phyloP scores from a whole-genome alignment of 345 rosid species.

The Lumnitzera racemosa region DNA sequence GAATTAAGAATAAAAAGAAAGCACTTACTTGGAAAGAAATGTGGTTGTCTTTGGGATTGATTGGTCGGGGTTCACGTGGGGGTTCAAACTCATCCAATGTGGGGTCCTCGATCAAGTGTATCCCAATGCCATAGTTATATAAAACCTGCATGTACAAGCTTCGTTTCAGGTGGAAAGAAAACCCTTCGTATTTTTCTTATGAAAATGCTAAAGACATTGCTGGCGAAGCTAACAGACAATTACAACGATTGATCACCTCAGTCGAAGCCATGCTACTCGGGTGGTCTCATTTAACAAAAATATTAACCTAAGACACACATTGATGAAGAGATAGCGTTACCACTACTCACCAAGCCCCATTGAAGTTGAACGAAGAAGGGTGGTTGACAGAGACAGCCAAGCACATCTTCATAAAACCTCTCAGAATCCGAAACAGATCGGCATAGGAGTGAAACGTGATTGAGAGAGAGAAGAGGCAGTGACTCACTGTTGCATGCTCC shows the following conservation, averaged over 20 bases:
- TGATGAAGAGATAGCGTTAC: neutral
- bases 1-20: neutral
- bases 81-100: neutral
- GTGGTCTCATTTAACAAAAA: no score
- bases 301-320: no score
- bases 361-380: slow-evolving; percentile 59
- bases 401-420: slow-evolving; percentile 36
- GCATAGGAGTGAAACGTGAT: slow-evolving; percentile 46
- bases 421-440: slow-evolving; percentile 40
- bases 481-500: slow-evolving; percentile 25
- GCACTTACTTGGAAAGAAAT: slow-evolving; percentile 6
- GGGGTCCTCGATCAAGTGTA: slow-evolving; percentile 2
- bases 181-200: no score
- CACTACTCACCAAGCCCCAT: slow-evolving; percentile 42
- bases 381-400: slow-evolving; percentile 50
- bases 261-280: no score
- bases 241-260: no score
- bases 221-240: no score
- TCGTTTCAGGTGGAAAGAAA: no score
- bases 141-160: neutral
- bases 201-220: no score
- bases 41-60: slow-evolving; percentile 8
- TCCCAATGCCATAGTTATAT: slow-evolving; percentile 6
- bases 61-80: neutral
- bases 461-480: slow-evolving; percentile 44